Evolutionary conservation across 2,329 filamentous ascomycete species (phyloP).

Genomic region (Epicoccum sorghinum): DNA sequence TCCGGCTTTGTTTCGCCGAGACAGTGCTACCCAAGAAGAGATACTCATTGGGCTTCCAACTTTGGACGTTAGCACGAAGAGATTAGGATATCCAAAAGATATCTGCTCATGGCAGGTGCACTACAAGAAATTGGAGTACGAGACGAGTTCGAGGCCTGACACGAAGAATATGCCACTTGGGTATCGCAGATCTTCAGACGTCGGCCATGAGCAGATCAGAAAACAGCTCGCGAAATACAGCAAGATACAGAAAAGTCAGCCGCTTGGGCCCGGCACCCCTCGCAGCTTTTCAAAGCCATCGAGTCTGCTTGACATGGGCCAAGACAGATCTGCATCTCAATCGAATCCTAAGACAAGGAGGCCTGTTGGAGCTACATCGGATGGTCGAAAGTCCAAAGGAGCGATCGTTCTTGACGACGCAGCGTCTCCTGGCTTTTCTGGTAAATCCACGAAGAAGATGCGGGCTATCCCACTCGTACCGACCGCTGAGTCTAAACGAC

Average conservation of each 20-base stretch:
- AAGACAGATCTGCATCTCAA: no score
- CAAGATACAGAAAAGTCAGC: no score
- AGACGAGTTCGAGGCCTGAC: neutral
- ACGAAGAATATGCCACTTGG: no score
- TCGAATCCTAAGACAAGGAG: no score
- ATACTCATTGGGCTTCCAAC: conserved; percentile 33
- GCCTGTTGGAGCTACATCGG: no score
- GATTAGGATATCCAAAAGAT: conserved; percentile 13
- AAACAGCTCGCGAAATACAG: no score
- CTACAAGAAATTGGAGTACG: conserved; percentile 37
- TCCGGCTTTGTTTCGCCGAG: conserved; percentile 30
- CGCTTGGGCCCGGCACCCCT: no score
- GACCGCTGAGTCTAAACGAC: neutral
- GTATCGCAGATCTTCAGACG: no score
- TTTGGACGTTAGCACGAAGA: conserved; percentile 22
- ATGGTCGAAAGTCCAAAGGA: no score
- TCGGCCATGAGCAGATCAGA: no score
- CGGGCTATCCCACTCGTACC: neutral
- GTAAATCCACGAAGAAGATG: neutral
- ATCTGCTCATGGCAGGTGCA: conserved; percentile 27
- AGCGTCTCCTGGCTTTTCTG: neutral
- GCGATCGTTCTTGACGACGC: neutral
- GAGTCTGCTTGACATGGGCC: no score
- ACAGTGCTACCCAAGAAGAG: conserved; percentile 21
- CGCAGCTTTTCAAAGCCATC: no score